These are phyloP conservation scores for Vitis hybrid DNA, from an alignment of 177 flowering plant genomes.

Conservation along the genomic window DNA sequence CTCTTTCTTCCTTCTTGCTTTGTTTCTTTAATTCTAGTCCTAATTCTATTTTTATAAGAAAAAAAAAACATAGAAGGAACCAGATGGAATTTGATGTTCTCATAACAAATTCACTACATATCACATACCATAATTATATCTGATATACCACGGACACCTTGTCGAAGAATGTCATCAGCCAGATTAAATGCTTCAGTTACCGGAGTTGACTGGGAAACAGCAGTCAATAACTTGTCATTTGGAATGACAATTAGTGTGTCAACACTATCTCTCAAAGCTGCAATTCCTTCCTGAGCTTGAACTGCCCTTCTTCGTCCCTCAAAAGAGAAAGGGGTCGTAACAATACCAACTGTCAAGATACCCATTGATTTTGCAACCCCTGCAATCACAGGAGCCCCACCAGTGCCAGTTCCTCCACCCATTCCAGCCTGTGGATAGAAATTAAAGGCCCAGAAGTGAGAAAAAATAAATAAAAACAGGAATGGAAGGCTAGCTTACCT, in stretches of 20 bases:
- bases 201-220: constrained; percentile 88
- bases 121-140: constrained; percentile 89
- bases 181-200: constrained; percentile 95
- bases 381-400: constrained; percentile 94
- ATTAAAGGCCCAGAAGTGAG: not conserved
- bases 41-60: too few relatives aligned
- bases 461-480: too few relatives aligned
- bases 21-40: too few relatives aligned
- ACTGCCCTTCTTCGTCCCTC: constrained; percentile 90
- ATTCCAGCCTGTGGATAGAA: constrained; percentile 80
- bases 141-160: constrained; percentile 96
- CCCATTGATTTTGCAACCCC: constrained; percentile 94
- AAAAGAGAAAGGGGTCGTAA: constrained; percentile 93
- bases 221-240: constrained; percentile 90
- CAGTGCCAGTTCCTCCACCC: constrained; percentile 99
- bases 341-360: constrained; percentile 93
- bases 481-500: not conserved
- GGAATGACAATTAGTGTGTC: constrained; percentile 95
- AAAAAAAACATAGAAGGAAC: too few relatives aligned
- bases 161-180: constrained; percentile 96
- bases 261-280: constrained; percentile 87
- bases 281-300: constrained; percentile 98
- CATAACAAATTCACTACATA: not conserved
- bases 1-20: too few relatives aligned
- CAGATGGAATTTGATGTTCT: not conserved